Conservation (phyloP, 352 stramenopile genomes). For the Phytophthora litchii region DNA sequence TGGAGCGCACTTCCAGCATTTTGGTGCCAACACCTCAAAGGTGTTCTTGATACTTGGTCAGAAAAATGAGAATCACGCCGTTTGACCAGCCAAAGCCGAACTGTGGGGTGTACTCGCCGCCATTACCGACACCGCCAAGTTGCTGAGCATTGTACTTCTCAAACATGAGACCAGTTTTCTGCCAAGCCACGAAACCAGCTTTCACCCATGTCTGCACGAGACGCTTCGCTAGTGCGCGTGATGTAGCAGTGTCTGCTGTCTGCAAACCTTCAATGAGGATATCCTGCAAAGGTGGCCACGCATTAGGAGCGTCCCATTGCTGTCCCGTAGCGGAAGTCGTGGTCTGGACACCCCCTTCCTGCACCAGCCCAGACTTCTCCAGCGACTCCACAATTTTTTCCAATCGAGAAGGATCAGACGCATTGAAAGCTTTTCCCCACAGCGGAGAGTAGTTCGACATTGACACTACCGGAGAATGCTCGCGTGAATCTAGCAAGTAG, state of each 20-base stretch:
- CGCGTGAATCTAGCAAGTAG: slow-evolving; percentile 55
- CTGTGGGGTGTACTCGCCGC: slow-evolving; percentile 88
- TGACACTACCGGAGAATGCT: slow-evolving; percentile 52
- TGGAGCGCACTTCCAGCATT: too few relatives aligned
- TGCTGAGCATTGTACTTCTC: slow-evolving; percentile 88
- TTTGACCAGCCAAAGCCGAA: slow-evolving; percentile 90
- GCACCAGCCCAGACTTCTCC: slow-evolving; percentile 55
- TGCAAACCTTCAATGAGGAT: slow-evolving; percentile 81
- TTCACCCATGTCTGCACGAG: slow-evolving; percentile 70
- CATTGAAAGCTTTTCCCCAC: slow-evolving; percentile 76
- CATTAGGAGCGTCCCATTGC: slow-evolving; percentile 89
- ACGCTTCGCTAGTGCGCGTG: slow-evolving; percentile 47
- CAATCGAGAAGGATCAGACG: slow-evolving; percentile 41
- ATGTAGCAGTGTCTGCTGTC: slow-evolving; percentile 37
- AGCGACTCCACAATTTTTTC: slow-evolving; percentile 54
- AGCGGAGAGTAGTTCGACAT: slow-evolving; percentile 77
- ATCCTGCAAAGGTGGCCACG: slow-evolving; percentile 84
- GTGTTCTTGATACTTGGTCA: slow-evolving; percentile 68
- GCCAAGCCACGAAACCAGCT: slow-evolving; percentile 64
- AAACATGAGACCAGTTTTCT: slow-evolving; percentile 82
- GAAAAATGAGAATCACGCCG: slow-evolving; percentile 81
- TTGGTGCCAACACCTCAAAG: too few relatives aligned
- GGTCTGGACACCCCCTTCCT: slow-evolving; percentile 70
- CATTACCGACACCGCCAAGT: slow-evolving; percentile 63
- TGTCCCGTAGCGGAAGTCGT: slow-evolving; percentile 74